A percentile compares a stretch with the other conserved stretches of the same genome.
phyloP scores from a whole-genome alignment of 306 rosid species.

The Rosa persica region DNA sequence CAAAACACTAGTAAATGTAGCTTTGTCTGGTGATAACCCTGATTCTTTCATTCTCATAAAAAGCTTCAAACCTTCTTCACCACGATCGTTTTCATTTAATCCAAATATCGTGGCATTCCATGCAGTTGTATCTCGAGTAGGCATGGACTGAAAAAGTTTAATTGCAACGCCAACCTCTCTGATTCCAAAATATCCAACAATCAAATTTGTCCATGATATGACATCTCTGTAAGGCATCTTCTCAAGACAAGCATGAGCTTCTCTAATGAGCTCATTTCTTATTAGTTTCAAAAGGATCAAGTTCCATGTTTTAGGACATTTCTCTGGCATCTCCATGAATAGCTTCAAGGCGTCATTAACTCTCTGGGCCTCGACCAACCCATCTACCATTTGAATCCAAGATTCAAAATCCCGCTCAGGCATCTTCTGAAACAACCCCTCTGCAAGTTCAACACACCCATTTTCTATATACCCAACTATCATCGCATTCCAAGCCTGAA shows the following conservation, averaged over 20 bases:
- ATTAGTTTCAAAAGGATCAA: constrained; percentile 33
- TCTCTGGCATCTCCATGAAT: constrained; percentile 51
- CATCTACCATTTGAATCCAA: constrained; percentile 41
- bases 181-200: constrained; percentile 48
- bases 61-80: constrained; percentile 52
- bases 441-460: constrained; percentile 32
- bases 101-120: constrained; percentile 58
- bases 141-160: constrained; percentile 34
- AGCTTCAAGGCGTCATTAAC: constrained; percentile 42
- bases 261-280: constrained; percentile 40
- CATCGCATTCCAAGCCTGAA: constrained; percentile 51
- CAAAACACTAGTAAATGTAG: constrained; percentile 48
- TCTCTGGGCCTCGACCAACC: constrained; percentile 35
- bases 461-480: constrained; percentile 43
- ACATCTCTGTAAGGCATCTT: constrained; percentile 42
- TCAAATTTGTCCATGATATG: constrained; percentile 49
- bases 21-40: constrained; percentile 40
- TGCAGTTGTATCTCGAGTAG: constrained; percentile 36
- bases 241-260: constrained; percentile 46
- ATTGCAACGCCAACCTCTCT: constrained; percentile 40
- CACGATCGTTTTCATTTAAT: constrained; percentile 42
- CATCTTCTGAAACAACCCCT: constrained; percentile 45
- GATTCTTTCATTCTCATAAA: constrained; percentile 45
- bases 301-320: constrained; percentile 45
- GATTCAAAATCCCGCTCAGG: constrained; percentile 39